Conservation (phyloP, 176 grass and related monocot species). For the Carex scoparia region DNA sequence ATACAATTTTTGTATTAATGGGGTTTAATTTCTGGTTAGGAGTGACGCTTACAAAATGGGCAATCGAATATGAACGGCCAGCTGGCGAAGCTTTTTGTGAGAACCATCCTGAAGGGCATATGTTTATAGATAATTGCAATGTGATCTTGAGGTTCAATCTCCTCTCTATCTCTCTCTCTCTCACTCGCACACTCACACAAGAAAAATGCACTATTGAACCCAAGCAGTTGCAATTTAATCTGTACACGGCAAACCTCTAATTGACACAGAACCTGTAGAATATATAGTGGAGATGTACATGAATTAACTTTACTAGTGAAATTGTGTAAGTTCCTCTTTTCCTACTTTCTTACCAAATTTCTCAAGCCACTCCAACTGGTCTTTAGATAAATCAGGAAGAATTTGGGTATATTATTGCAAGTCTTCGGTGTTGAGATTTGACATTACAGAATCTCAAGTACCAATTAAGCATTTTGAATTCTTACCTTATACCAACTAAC, state of each 20-base stretch:
- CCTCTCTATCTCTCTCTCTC: not conserved
- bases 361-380: not conserved
- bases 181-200: not conserved
- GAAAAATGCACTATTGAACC: not conserved
- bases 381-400: not conserved
- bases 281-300: not conserved
- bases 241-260: not conserved
- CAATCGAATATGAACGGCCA: constrained; percentile 97
- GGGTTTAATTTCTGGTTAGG: constrained; percentile 43
- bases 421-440: not conserved
- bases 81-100: constrained; percentile 89
- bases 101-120: constrained; percentile 83
- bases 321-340: not conserved
- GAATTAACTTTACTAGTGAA: not conserved
- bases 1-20: constrained; percentile 8
- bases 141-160: constrained; percentile 81
- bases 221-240: not conserved
- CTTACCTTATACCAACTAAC: not conserved
- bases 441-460: not conserved
- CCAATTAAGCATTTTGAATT: not conserved
- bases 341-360: not conserved
- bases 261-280: not conserved
- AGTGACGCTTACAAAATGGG: constrained; percentile 90
- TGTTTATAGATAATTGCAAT: constrained; percentile 98
- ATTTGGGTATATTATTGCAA: not conserved